A percentile compares a stretch with the other conserved stretches of the same genome.
Conservation (phyloP, 495 filamentous ascomycete genomes). For the Staphylotrichum tortipilum region DNA sequence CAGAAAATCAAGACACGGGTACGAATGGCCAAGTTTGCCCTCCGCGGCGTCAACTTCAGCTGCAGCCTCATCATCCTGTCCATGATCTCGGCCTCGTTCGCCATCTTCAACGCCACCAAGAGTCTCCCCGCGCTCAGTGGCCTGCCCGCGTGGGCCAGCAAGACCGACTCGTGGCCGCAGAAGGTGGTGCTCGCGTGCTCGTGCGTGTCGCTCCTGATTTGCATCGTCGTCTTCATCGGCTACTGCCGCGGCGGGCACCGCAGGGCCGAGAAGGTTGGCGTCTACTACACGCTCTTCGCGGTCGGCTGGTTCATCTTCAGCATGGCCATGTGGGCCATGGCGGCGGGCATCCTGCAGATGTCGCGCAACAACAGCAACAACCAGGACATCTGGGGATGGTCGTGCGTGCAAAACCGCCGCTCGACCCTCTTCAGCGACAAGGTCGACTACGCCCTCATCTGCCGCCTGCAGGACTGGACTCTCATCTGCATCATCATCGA, state of each 20-base stretch:
- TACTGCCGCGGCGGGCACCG: conserved; percentile 86
- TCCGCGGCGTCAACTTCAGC: conserved; percentile 89
- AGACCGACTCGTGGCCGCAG: conserved; percentile 83
- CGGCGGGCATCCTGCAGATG: conserved; percentile 74
- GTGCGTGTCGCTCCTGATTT: conserved; percentile 69
- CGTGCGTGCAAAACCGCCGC: conserved; percentile 80
- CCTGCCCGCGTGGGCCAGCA: conserved; percentile 71
- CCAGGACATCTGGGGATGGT: conserved; percentile 95
- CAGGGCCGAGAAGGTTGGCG: conserved; percentile 80
- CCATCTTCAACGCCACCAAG: conserved; percentile 81
- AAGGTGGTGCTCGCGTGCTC: conserved; percentile 69
- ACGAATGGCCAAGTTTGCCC: conserved; percentile 85
- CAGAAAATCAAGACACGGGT: conserved; percentile 91
- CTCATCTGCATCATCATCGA: conserved; percentile 97
- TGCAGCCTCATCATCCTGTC: conserved; percentile 91
- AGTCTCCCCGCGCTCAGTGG: conserved; percentile 62
- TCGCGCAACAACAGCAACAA: conserved; percentile 60
- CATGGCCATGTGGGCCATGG: conserved; percentile 86
- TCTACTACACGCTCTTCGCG: conserved; percentile 90
- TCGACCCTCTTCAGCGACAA: conserved; percentile 60
- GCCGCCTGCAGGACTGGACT: conserved; percentile 92
- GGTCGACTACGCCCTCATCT: conserved; percentile 85
- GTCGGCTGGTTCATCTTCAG: conserved; percentile 90
- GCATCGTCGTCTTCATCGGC: conserved; percentile 69
- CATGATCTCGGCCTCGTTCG: conserved; percentile 74